A percentile compares a stretch with the other conserved stretches of the same genome.
Evolutionary conservation across 495 filamentous ascomycete genomes (phyloP).

Genomic region (Usnea hakonensis): DNA sequence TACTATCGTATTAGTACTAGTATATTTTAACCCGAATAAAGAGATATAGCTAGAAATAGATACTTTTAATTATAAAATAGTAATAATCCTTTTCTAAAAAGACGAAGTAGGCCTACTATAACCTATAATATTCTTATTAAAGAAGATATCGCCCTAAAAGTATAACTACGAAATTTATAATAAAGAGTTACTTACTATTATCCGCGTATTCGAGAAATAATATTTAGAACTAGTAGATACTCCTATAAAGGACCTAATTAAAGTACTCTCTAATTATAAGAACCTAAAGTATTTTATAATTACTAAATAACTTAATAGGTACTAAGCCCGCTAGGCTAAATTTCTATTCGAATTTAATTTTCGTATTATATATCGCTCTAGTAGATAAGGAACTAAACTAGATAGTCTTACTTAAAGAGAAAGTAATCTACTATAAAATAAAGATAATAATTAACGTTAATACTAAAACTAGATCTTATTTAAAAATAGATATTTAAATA

Average conservation of each 20-base stretch:
- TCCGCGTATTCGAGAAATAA: background rate
- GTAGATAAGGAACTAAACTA: conserved; percentile 10
- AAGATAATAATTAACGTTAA: fast-evolving
- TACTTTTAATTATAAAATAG: background rate
- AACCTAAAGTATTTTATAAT: conserved; percentile 9
- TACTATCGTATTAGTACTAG: background rate
- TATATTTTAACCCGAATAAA: conserved; percentile 1
- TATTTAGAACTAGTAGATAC: background rate
- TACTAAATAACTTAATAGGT: background rate
- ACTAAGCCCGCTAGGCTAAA: background rate
- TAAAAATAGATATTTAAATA: background rate
- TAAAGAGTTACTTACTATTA: background rate
- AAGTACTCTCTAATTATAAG: conserved; percentile 6
- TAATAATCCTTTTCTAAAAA: background rate
- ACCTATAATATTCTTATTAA: background rate
- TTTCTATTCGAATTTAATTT: conserved; percentile 9
- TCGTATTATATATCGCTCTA: conserved; percentile 2
- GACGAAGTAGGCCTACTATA: background rate
- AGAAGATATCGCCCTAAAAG: background rate
- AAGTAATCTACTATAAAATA: background rate
- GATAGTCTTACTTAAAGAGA: conserved; percentile 9
- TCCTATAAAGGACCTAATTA: background rate
- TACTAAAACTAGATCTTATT: background rate
- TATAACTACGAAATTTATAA: too few relatives aligned
- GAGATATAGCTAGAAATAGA: conserved; percentile 5